Evolutionary conservation across 306 rosid genomes (phyloP).

Genomic region (Elaeagnus macrophylla): DNA sequence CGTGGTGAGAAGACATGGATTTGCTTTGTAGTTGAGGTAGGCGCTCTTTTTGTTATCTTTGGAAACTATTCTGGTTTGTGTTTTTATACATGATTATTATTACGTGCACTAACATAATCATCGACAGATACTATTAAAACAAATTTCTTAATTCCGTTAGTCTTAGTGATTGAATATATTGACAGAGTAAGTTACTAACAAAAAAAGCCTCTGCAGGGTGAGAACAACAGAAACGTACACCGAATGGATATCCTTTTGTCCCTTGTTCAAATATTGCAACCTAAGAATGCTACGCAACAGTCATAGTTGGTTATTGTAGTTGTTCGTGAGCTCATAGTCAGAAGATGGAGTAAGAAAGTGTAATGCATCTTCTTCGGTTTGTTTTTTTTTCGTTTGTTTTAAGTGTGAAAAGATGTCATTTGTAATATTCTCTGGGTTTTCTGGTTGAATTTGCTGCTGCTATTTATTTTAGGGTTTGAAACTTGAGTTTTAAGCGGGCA

Average conservation of each 20-base stretch:
- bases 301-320: slow-evolving; percentile 15
- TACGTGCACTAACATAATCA: not conserved
- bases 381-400: no score
- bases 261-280: slow-evolving; percentile 85
- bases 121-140: no score
- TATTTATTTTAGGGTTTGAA: no score
- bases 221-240: slow-evolving; percentile 68
- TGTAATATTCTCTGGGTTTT: no score
- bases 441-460: no score
- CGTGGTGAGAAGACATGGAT: slow-evolving; percentile 77
- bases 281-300: slow-evolving; percentile 38
- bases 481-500: no score
- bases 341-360: no score
- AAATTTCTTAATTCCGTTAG: no score
- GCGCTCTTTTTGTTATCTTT: not conserved
- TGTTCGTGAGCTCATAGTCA: slow-evolving; percentile 5
- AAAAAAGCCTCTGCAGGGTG: slow-evolving; percentile 40
- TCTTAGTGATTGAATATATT: no score
- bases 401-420: no score
- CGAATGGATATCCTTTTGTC: slow-evolving; percentile 92
- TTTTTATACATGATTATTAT: not conserved
- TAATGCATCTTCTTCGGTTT: no score
- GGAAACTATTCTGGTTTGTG: not conserved
- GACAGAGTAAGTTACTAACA: no score
- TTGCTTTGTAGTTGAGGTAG: slow-evolving; percentile 91